phyloP scores from a whole-genome alignment of 352 stramenopile species.

The Albugo laibachii region DNA sequence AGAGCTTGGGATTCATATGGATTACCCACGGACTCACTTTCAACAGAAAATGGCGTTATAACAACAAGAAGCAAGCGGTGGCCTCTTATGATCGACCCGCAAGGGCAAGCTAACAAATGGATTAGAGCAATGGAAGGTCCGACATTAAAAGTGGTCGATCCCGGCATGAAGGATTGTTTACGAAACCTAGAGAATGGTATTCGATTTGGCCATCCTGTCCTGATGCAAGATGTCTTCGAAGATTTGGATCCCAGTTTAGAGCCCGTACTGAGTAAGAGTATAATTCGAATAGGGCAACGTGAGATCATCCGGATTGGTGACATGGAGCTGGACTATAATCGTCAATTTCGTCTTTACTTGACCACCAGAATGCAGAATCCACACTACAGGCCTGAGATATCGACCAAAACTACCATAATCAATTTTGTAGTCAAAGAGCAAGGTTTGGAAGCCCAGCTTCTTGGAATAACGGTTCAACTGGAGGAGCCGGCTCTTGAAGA shows the following conservation, averaged over 20 bases:
- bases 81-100: conserved; percentile 92
- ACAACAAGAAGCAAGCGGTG: conserved; percentile 78
- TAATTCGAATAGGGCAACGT: conserved; percentile 81
- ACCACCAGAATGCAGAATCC: conserved; percentile 83
- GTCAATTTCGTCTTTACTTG: conserved; percentile 85
- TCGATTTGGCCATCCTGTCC: conserved; percentile 81
- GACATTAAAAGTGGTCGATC: conserved; percentile 81
- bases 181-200: conserved; percentile 88
- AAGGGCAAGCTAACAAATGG: conserved; percentile 88
- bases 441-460: conserved; percentile 84
- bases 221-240: conserved; percentile 92
- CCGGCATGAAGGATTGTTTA: conserved; percentile 90
- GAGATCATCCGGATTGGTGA: conserved; percentile 83
- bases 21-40: conserved; percentile 82
- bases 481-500: conserved; percentile 88
- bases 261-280: conserved; percentile 76
- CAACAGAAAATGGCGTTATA: conserved; percentile 88
- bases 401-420: conserved; percentile 81
- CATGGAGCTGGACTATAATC: conserved; percentile 89
- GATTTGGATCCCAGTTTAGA: conserved; percentile 90
- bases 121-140: conserved; percentile 87
- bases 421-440: conserved; percentile 93
- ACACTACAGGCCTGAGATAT: conserved; percentile 69
- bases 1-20: conserved; percentile 85
- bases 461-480: conserved; percentile 87